Percentiles rank a stretch among this genome's conserved stretches.
Evolutionary conservation across 2,329 filamentous ascomycete species (phyloP).

Genomic region (Stachybotrys elegans): DNA sequence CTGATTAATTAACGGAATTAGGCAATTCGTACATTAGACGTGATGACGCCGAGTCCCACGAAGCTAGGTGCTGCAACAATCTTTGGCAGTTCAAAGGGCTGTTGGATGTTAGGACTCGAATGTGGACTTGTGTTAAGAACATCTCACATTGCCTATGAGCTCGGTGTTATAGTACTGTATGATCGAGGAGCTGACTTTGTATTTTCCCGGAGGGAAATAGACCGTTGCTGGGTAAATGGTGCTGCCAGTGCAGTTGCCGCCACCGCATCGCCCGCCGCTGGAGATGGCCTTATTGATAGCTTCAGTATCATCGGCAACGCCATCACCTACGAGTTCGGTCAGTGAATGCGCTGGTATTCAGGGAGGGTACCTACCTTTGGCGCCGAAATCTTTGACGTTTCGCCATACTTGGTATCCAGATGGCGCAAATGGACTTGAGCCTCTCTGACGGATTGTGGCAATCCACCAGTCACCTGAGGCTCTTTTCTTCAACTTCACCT

Average conservation of each 20-base stretch:
- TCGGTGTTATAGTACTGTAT: slow-evolving; percentile 61
- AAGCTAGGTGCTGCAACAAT: slow-evolving; percentile 50
- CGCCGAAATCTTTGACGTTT: slow-evolving; percentile 36
- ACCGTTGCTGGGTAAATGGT: slow-evolving; percentile 17
- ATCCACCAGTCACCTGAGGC: slow-evolving; percentile 6
- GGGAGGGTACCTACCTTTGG: slow-evolving; percentile 10
- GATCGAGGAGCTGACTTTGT: slow-evolving; percentile 51
- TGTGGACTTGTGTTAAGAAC: background rate
- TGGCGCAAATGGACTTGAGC: slow-evolving; percentile 10
- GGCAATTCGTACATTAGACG: slow-evolving; percentile 30
- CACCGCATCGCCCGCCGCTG: slow-evolving; percentile 27
- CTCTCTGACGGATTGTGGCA: slow-evolving; percentile 4
- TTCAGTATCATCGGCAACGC: slow-evolving; percentile 44
- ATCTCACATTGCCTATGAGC: slow-evolving; percentile 34
- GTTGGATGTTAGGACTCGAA: background rate
- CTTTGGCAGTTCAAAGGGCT: slow-evolving; percentile 47
- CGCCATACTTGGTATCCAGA: slow-evolving; percentile 16
- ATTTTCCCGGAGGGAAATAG: slow-evolving; percentile 41
- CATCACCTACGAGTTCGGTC: slow-evolving; percentile 12
- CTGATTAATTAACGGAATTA: slow-evolving; percentile 12
- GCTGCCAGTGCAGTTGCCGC: slow-evolving; percentile 21
- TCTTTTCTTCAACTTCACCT: background rate
- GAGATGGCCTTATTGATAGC: slow-evolving; percentile 45
- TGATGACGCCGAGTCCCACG: slow-evolving; percentile 48
- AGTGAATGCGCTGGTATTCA: no score